These are phyloP conservation scores for Petunia axillaris DNA, from an alignment of 257 asterid genomes.

Conservation along the genomic window DNA sequence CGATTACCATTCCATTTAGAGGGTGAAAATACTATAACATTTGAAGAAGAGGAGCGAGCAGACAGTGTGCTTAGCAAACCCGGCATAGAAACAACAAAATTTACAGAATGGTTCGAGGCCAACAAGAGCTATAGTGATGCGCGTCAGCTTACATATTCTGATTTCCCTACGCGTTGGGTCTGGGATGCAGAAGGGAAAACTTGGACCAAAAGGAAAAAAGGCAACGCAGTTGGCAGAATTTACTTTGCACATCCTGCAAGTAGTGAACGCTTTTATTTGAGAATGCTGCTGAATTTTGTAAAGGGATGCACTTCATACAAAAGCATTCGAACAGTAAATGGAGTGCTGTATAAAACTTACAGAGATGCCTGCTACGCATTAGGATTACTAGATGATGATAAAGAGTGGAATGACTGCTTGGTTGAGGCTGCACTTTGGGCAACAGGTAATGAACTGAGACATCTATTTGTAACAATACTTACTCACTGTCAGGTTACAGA, in stretches of 20 bases:
- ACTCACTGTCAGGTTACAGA: too few species aligned
- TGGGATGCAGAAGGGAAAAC: too few species aligned
- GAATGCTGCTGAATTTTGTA: neutral
- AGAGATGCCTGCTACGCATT: neutral
- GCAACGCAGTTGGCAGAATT: neutral
- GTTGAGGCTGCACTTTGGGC: neutral
- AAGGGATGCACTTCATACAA: neutral
- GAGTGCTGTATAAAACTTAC: neutral
- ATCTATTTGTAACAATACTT: too few species aligned
- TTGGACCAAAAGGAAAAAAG: neutral
- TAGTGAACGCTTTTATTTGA: neutral
- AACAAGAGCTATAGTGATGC: too few species aligned
- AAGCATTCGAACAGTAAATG: neutral
- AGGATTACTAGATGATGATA: slow-evolving; percentile 16
- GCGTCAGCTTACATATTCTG: too few species aligned
- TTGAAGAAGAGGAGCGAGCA: neutral
- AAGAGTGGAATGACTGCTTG: neutral
- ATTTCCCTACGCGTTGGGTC: too few species aligned
- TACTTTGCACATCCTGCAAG: neutral
- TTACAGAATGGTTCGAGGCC: neutral
- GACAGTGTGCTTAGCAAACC: neutral
- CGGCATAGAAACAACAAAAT: neutral
- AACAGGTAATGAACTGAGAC: too few species aligned
- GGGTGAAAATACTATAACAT: neutral
- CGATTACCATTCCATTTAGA: neutral